Evolutionary conservation across 176 grass and related monocot genomes (phyloP).

Genomic region (Chrysopogon serrulatus): DNA sequence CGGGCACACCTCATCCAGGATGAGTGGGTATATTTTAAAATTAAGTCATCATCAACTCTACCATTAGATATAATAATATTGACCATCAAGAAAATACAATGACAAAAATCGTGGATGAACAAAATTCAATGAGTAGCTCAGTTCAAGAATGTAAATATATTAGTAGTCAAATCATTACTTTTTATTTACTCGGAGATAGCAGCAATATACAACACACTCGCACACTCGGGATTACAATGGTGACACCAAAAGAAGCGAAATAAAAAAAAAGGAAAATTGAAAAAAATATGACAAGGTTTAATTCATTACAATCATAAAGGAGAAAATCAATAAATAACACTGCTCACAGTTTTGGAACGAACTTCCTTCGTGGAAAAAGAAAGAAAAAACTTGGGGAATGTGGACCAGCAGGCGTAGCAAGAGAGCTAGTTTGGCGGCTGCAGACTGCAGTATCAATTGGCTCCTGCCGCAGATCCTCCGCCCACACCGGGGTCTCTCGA

Average conservation of each 20-base stretch:
- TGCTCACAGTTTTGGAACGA: not conserved
- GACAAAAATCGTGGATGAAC: not conserved
- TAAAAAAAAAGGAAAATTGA: not conserved
- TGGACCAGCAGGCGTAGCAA: not conserved
- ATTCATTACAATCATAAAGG: not conserved
- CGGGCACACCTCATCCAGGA: no score
- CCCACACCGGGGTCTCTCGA: conserved; percentile 13
- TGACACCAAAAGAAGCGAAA: not conserved
- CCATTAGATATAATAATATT: not conserved
- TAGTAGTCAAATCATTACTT: not conserved
- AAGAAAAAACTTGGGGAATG: not conserved
- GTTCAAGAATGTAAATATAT: not conserved
- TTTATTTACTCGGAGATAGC: not conserved
- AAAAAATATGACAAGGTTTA: not conserved
- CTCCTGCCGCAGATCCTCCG: not conserved
- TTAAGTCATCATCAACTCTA: not conserved
- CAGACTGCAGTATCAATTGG: not conserved
- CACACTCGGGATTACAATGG: not conserved
- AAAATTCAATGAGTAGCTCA: not conserved
- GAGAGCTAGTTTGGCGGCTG: not conserved
- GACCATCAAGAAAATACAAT: not conserved
- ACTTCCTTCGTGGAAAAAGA: not conserved
- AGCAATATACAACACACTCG: not conserved
- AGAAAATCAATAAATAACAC: not conserved
- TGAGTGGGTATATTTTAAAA: not conserved